Percentiles rank a stretch among this genome's conserved stretches.
phyloP scores from a whole-genome alignment of 2,329 filamentous ascomycete species.

The Ceratocystis diversiconidia region DNA sequence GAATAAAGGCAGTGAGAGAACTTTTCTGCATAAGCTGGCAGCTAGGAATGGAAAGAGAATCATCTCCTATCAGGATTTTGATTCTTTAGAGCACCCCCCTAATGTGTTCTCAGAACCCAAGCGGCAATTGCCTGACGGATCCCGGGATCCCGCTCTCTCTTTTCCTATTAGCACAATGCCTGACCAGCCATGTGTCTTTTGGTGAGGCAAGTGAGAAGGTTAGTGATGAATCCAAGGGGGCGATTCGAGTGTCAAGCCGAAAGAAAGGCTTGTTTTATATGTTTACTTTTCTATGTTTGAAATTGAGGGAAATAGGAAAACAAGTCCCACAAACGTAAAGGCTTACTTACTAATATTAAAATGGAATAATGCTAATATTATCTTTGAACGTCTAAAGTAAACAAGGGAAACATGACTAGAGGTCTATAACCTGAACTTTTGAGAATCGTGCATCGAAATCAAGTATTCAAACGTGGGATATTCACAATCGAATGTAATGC shows the following conservation, averaged over 20 bases:
- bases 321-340: too few relatives aligned
- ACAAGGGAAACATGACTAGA: too few relatives aligned
- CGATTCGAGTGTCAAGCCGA: not conserved
- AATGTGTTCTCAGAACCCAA: not conserved
- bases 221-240: not conserved
- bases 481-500: too few relatives aligned
- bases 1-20: not conserved
- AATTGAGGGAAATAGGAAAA: too few relatives aligned
- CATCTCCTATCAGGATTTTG: not conserved
- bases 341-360: too few relatives aligned
- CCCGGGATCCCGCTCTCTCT: not conserved
- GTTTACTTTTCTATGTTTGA: not conserved
- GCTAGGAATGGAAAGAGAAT: not conserved
- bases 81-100: not conserved
- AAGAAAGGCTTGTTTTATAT: not conserved
- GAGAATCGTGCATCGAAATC: too few relatives aligned
- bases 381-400: not conserved
- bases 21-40: not conserved
- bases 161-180: not conserved
- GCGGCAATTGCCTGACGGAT: not conserved
- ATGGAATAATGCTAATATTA: not conserved
- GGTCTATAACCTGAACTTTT: too few relatives aligned
- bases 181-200: constrained; percentile 1
- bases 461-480: too few relatives aligned
- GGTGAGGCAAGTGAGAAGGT: not conserved